Evolutionary conservation across 106 monocot genomes (phyloP), one percentile per base, ranked within the genome.

Genomic region (Ottelia alismoides): DNA sequence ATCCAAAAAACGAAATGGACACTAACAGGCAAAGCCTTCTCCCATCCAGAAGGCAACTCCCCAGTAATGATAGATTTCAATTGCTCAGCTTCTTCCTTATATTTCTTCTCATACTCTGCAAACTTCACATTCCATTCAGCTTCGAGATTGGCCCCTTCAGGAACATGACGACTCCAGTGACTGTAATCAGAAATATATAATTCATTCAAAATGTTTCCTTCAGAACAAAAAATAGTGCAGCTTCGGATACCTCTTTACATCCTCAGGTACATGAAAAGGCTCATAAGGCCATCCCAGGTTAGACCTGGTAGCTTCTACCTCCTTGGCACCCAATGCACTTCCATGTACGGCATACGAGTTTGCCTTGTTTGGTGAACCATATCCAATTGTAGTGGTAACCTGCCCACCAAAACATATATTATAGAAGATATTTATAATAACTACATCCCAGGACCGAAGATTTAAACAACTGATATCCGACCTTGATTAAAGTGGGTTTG

Each of bases 251-350:
- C 84, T 96, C 65, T 88, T 88, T n/a, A 96, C 88, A 58, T 96
- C 94, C 25, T 84, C 94, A 11, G 82, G 77, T 2, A 84, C 65
- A 53, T 69, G 64, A 54, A 75, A 84, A 52, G 83, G 83, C 40
- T 84, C 83, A 61, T 68, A 65, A 45, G 68, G 75, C 83, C 83
- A 84, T 22, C 64, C 70, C 60, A 84, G 88, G 71, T 96, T 96
- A 56, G 71, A 69, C 57, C 94, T 64, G 0, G 94, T 96, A 30
- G 88, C 88, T 26, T 96, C 94, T 23, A 96, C 94, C 67, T 96
- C 94, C 55, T 96, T 96, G 14, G 84, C 68, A 51, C 94, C 94
- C 61, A 96, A 62, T 27, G 94, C 94, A 67, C 80, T 81, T 20
- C 88, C 94, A 50, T 96, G 82, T 16, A 77, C 82, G 73, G 77